phyloP scores from a whole-genome alignment of 306 rosid genomes.

The Lathyrus aphaca region DNA sequence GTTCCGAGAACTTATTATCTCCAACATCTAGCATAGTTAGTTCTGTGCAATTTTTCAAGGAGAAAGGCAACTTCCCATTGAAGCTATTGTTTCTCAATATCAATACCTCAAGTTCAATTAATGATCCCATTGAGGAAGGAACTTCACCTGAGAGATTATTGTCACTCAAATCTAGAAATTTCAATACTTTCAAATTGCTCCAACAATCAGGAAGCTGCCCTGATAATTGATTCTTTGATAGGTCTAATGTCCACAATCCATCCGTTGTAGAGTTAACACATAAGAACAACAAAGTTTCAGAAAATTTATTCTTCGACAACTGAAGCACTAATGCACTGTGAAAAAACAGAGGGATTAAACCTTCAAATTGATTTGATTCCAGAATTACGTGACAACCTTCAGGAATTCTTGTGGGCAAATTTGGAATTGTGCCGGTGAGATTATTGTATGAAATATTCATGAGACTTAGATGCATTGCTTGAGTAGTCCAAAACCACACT shows the following conservation, averaged over 20 bases:
- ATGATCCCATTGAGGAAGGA: slow-evolving; percentile 6
- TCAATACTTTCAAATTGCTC: neutral
- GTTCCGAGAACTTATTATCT: neutral
- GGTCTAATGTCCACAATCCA: neutral
- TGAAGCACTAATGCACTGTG: neutral
- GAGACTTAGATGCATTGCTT: neutral
- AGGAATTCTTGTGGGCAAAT: neutral
- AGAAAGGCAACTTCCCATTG: neutral
- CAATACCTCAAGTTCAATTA: neutral
- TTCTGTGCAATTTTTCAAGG: neutral
- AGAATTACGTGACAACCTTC: neutral
- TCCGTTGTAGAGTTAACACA: neutral
- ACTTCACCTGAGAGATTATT: neutral
- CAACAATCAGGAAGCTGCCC: slow-evolving; percentile 17
- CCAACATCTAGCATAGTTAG: slow-evolving; percentile 1
- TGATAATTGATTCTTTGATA: neutral
- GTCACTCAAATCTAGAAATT: slow-evolving; percentile 16
- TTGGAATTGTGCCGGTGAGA: neutral
- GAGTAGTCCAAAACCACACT: neutral
- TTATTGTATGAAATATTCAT: slow-evolving; percentile 1
- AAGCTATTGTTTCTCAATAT: slow-evolving; percentile 15
- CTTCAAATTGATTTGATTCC: neutral
- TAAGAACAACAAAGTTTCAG: neutral
- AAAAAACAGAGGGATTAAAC: neutral
- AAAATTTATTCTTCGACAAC: neutral